These are phyloP conservation scores for Euphorbia peplus DNA, from an alignment of 345 rosid genomes.

Conservation along the genomic window DNA sequence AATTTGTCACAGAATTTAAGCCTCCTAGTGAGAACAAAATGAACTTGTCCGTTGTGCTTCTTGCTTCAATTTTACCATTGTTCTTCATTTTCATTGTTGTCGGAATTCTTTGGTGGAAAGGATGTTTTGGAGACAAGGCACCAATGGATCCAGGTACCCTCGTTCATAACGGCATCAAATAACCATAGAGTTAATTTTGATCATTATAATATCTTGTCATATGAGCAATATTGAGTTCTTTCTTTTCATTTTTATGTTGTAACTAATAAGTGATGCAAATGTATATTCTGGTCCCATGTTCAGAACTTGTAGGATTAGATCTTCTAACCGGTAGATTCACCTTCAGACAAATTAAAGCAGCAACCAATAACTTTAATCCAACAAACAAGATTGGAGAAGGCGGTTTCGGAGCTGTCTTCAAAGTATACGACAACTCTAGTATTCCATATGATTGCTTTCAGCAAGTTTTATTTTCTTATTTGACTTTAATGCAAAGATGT, in stretches of 20 bases:
- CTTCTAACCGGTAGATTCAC: slow-evolving; percentile 64
- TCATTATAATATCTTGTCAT: neutral
- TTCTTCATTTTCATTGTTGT: neutral
- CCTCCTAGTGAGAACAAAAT: neutral
- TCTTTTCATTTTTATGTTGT: neutral
- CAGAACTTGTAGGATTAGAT: slow-evolving; percentile 56
- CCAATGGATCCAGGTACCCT: neutral
- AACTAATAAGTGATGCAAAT: neutral
- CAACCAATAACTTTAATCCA: slow-evolving; percentile 58
- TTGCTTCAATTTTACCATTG: slow-evolving; percentile 2
- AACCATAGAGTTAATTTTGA: neutral
- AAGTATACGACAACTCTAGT: slow-evolving; percentile 27
- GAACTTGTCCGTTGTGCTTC: neutral
- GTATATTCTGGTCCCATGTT: neutral
- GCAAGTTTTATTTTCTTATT: neutral
- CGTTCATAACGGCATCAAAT: too few relatives aligned
- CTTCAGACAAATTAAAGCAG: slow-evolving; percentile 61
- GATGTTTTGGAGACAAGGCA: neutral
- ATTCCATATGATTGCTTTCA: neutral
- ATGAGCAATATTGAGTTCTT: neutral
- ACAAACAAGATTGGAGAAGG: slow-evolving; percentile 70
- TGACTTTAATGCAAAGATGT: neutral
- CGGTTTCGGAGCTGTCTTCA: slow-evolving; percentile 77
- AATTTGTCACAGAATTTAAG: neutral
- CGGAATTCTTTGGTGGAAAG: neutral